Evolutionary conservation across 2,329 filamentous ascomycete species (phyloP).

Genomic region (Botryosphaeria agaves): DNA sequence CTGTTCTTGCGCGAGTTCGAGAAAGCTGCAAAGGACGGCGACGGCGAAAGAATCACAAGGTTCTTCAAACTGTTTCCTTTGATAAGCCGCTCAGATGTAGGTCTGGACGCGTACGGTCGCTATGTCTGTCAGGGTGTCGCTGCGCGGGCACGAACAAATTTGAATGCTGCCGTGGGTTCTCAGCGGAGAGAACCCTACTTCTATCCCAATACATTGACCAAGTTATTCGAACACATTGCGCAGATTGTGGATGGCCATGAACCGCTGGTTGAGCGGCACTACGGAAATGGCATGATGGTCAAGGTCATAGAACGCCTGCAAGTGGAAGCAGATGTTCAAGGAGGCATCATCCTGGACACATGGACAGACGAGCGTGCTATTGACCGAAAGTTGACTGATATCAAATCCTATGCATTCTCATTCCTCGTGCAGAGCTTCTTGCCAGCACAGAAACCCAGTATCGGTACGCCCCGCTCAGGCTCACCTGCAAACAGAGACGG

Average conservation of each 20-base stretch:
- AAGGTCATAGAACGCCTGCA: conserved; percentile 86
- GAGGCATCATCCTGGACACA: conserved; percentile 85
- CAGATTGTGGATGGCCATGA: conserved; percentile 91
- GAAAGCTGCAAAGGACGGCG: conserved; percentile 70
- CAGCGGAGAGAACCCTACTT: conserved; percentile 66
- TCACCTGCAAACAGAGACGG: conserved; percentile 46
- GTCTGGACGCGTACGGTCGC: conserved; percentile 82
- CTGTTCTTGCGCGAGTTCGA: conserved; percentile 92
- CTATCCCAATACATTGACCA: conserved; percentile 79
- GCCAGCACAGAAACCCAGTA: conserved; percentile 44
- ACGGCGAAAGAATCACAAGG: conserved; percentile 75
- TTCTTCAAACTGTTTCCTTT: conserved; percentile 98
- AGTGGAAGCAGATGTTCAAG: conserved; percentile 88
- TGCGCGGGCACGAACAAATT: conserved; percentile 59
- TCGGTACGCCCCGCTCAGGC: conserved; percentile 49
- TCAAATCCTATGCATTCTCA: conserved; percentile 95
- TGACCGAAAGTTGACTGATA: conserved; percentile 75
- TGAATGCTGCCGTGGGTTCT: conserved; percentile 49
- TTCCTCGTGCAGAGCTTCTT: conserved; percentile 93
- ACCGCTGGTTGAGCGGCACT: conserved; percentile 80
- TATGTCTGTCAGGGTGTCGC: conserved; percentile 96
- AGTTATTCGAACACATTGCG: conserved; percentile 92
- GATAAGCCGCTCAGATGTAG: conserved; percentile 75
- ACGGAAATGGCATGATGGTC: conserved; percentile 83
- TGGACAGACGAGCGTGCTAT: conserved; percentile 83